Evolutionary conservation across 2,329 filamentous ascomycete species (phyloP).

Genomic region (Furcasterigmium furcatum): DNA sequence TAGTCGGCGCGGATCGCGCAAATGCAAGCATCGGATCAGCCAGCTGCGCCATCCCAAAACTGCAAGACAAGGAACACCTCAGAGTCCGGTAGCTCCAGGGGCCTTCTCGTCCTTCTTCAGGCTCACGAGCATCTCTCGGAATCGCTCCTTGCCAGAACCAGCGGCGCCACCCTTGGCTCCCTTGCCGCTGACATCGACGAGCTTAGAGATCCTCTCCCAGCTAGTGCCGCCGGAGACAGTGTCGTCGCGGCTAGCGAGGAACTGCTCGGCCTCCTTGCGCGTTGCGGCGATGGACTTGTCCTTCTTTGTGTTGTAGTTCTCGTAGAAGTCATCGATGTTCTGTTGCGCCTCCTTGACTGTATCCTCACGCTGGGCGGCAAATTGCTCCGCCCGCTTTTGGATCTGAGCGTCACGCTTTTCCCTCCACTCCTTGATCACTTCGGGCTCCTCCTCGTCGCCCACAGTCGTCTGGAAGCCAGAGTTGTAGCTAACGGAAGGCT

Average conservation of each 20-base stretch:
- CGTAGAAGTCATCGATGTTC: constrained; percentile 98
- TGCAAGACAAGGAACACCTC: too few species aligned
- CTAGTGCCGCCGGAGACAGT: constrained; percentile 92
- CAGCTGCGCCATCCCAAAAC: too few species aligned
- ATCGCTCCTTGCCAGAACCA: constrained; percentile 92
- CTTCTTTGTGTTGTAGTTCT: constrained; percentile 98
- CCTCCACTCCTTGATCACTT: constrained; percentile 89
- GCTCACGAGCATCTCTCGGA: constrained; percentile 84
- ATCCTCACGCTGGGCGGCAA: constrained; percentile 75
- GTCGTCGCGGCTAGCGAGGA: constrained; percentile 83
- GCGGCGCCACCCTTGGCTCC: constrained; percentile 80
- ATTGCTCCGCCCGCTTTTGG: constrained; percentile 80
- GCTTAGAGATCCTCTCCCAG: constrained; percentile 97
- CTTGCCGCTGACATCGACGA: constrained; percentile 97
- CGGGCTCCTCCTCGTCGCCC: constrained; percentile 73
- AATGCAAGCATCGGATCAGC: too few species aligned
- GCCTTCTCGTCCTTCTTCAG: constrained; percentile 92
- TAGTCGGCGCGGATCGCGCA: too few species aligned
- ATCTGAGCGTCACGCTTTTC: constrained; percentile 82
- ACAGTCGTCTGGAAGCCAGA: constrained; percentile 57
- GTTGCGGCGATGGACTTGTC: constrained; percentile 91
- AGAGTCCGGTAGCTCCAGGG: constrained; percentile 63
- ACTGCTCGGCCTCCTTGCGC: constrained; percentile 88
- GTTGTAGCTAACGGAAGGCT: constrained; percentile 57
- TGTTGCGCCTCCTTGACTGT: constrained; percentile 86